A percentile compares a stretch with the other conserved stretches of the same genome.
These are phyloP conservation scores for Phytophthora macrochlamydospora DNA, from an alignment of 352 stramenopile species.

Conservation along the genomic window DNA sequence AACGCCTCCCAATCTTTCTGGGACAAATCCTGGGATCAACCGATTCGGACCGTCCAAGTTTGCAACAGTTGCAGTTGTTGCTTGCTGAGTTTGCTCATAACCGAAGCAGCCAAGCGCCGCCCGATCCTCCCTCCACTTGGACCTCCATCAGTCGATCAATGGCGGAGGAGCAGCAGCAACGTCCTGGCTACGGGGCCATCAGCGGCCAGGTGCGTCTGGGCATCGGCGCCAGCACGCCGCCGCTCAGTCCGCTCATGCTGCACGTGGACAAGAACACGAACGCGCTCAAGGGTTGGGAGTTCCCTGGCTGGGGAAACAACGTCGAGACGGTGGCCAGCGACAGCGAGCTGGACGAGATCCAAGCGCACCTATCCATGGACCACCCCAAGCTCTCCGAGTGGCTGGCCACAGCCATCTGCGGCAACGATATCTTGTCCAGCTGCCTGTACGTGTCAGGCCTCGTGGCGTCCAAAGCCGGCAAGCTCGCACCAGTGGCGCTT, in stretches of 20 bases:
- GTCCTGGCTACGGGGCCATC: slow-evolving; percentile 66
- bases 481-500: slow-evolving; percentile 90
- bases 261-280: slow-evolving; percentile 74
- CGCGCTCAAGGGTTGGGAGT: slow-evolving; percentile 84
- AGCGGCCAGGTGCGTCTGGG: slow-evolving; percentile 38
- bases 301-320: slow-evolving; percentile 83
- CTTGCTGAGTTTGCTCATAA: not conserved
- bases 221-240: slow-evolving; percentile 46
- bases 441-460: slow-evolving; percentile 91
- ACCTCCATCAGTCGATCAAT: slow-evolving; percentile 13
- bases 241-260: slow-evolving; percentile 73
- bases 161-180: slow-evolving; percentile 39
- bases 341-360: slow-evolving; percentile 77
- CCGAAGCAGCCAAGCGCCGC: slow-evolving; percentile 17
- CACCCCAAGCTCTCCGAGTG: slow-evolving; percentile 92
- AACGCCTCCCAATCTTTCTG: not conserved
- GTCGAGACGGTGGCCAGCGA: slow-evolving; percentile 58
- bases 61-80: not conserved
- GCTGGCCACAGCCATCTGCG: slow-evolving; percentile 94
- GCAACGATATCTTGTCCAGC: slow-evolving; percentile 96
- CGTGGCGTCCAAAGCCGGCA: slow-evolving; percentile 88
- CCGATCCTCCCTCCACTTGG: not conserved
- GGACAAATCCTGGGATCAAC: slow-evolving; percentile 7
- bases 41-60: too few species aligned
- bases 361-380: slow-evolving; percentile 70